phyloP scores from a whole-genome alignment of 202 grass and related monocot genomes.

The Carex sylvatica region DNA sequence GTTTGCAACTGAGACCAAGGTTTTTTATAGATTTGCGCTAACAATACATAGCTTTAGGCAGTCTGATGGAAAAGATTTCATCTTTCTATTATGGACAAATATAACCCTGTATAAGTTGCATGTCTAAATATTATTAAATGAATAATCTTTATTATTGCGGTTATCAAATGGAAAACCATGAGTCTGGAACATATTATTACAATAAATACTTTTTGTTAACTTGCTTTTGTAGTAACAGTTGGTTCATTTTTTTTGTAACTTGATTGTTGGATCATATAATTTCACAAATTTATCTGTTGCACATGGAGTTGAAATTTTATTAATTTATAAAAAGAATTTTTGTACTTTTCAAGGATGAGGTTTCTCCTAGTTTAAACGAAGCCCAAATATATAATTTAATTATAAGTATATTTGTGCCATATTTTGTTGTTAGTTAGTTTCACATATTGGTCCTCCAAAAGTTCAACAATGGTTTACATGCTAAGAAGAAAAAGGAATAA shows the following conservation, averaged over 20 bases:
- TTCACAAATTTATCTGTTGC: neutral
- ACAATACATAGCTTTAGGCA: too few relatives aligned
- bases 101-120: neutral
- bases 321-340: neutral
- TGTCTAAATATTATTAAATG: neutral
- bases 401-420: neutral
- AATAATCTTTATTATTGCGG: neutral
- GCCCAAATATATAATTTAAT: neutral
- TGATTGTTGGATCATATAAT: neutral
- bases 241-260: neutral
- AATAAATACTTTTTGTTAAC: too few relatives aligned
- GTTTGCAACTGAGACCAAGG: neutral
- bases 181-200: neutral
- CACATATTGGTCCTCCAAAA: neutral
- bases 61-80: neutral
- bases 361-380: neutral
- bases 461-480: neutral
- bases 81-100: neutral
- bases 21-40: neutral
- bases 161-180: neutral
- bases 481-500: neutral
- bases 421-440: neutral
- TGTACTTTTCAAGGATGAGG: neutral
- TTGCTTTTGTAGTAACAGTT: neutral
- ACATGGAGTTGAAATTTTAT: neutral